These are phyloP conservation scores for Talaromyces stipitatus DNA, from an alignment of 495 filamentous ascomycete species.

Conservation along the genomic window DNA sequence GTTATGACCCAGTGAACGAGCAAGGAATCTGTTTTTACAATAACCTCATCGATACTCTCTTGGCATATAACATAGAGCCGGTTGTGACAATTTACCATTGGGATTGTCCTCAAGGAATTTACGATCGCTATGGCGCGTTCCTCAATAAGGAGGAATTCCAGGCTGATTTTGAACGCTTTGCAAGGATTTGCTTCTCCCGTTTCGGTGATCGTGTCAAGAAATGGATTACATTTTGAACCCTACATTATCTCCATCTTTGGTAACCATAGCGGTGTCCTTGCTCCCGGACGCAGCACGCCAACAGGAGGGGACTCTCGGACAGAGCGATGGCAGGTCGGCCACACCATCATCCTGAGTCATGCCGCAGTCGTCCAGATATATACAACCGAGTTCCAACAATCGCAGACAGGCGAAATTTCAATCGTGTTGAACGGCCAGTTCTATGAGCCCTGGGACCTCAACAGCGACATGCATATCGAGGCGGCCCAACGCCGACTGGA, in stretches of 20 bases:
- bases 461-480: neutral
- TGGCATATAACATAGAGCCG: neutral
- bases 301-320: neutral
- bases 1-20: conserved; percentile 1
- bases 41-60: neutral
- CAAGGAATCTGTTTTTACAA: neutral
- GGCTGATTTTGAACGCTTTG: conserved; percentile 1
- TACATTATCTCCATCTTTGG: neutral
- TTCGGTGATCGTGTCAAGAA: conserved; percentile 4
- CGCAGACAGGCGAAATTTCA: neutral
- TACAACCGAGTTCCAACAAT: neutral
- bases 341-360: neutral
- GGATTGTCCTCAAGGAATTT: neutral
- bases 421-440: neutral
- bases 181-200: neutral
- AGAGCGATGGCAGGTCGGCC: conserved; percentile 1
- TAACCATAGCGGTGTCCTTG: no score
- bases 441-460: neutral
- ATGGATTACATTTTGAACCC: conserved; percentile 5
- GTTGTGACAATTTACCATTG: conserved; percentile 2
- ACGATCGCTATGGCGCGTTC: conserved; percentile 2
- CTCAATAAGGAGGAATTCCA: conserved; percentile 2
- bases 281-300: neutral
- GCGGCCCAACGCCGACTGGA: neutral
- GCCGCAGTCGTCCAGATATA: neutral